Evolutionary conservation across 345 rosid genomes (phyloP).

Genomic region (Populus simonii): DNA sequence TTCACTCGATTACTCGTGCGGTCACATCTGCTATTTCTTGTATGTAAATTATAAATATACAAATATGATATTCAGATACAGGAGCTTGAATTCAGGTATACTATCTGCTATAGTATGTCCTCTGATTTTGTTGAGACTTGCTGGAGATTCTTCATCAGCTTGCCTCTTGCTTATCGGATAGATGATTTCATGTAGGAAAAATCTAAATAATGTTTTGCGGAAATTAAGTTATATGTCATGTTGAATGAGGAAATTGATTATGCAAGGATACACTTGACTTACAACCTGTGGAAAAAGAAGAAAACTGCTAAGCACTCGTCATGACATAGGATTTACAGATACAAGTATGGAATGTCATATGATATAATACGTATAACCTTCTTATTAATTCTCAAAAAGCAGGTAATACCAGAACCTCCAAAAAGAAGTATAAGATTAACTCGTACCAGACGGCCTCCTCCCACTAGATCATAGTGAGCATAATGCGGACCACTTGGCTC

Average conservation of each 20-base stretch:
- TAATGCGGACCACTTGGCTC: slow-evolving; percentile 76
- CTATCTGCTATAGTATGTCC: no score
- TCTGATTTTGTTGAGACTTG: no score
- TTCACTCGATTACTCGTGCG: no score
- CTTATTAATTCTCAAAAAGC: not conserved
- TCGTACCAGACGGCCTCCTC: slow-evolving; percentile 61
- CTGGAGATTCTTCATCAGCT: not conserved
- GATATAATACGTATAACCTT: not conserved
- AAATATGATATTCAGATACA: no score
- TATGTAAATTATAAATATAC: no score
- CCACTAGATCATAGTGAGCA: slow-evolving; percentile 80
- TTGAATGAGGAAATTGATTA: slow-evolving; percentile 49
- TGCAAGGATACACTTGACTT: slow-evolving; percentile 51
- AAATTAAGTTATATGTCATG: slow-evolving; percentile 39
- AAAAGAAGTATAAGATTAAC: slow-evolving; percentile 3
- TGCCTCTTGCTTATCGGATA: not conserved
- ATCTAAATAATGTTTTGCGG: not conserved
- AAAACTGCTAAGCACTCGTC: not conserved
- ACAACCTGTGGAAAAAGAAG: slow-evolving; percentile 45
- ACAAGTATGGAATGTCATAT: not conserved
- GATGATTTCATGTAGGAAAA: not conserved
- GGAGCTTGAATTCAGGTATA: no score
- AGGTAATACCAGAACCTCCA: not conserved
- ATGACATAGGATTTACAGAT: not conserved
- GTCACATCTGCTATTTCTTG: no score